Evolutionary conservation across 768 basidiomycete species (phyloP), one percentile per base, ranked within the genome.

Genomic region (Thelephora aurantiotincta): DNA sequence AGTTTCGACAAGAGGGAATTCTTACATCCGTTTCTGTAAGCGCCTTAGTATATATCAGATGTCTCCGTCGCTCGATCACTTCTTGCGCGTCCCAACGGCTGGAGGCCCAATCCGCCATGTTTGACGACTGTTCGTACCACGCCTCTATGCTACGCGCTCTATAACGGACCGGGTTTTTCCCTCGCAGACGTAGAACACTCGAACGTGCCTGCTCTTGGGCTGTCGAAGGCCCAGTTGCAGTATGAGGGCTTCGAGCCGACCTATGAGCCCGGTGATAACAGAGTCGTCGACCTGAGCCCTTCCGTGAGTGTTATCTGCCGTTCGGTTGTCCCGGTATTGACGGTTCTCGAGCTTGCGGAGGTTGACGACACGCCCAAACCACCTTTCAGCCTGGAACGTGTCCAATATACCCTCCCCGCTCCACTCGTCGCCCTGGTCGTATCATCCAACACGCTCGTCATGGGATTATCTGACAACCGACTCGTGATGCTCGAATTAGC

Each of bases 201-300:
- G 16, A 68, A 74, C 33, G 69, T 71, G 3, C 73, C 80, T 16
- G 61, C 71, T 5, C 60, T 64, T 13, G 63, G 65, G 23, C 58
- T 61, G 34, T 59, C 35, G 22, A 65, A 62, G 45, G 78, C 80
- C 3, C 69, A 74, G 23, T 64, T 92, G 19, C 77, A 83, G 47
- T 92, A 84, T 56, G 85, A 94, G 58, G 92, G 91, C 9, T 97
- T 91, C 57, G 92, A 97, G 62, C 77, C 75, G 18, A 79, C 78
- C 16, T 71, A 73, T 48, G 74, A 73, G 37, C 61, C 63, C 49
- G 69, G 74, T 57, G 76, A 79, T 60, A 56, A 62, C 50, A 63
- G 66, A 51, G 67, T 68, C 48, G 71, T 68, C 34, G 65, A 67
- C 36, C 57, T 66, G 33, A 47, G 46, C 12, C 51, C 53, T 41